These are phyloP conservation scores for Suhomyces wounanorum DNA, from an alignment of 1,139 yeast species.

Conservation along the genomic window DNA sequence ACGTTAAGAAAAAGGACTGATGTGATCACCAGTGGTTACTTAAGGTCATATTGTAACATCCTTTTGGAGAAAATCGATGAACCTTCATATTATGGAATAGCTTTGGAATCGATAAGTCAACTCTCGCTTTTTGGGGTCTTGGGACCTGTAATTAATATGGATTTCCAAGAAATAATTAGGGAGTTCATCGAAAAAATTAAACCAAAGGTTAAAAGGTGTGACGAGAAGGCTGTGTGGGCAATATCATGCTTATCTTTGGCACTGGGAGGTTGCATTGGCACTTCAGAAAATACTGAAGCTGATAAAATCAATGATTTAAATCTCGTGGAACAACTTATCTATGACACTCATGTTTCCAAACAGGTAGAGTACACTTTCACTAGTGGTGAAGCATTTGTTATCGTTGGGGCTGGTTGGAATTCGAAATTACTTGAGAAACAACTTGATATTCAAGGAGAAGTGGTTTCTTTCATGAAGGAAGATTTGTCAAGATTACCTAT, in stretches of 20 bases:
- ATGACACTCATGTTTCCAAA: conserved; percentile 63
- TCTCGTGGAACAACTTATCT: conserved; percentile 47
- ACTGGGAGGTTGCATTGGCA: conserved; percentile 16
- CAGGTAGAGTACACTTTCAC: conserved; percentile 75
- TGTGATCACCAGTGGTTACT: conserved; percentile 21
- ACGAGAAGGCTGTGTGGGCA: conserved; percentile 61
- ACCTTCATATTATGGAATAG: conserved; percentile 26
- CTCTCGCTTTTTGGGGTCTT: conserved; percentile 62
- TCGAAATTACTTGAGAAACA: conserved; percentile 56
- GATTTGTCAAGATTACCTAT: conserved; percentile 28
- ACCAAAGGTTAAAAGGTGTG: conserved; percentile 53
- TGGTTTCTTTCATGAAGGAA: conserved; percentile 21
- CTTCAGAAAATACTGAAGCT: not conserved
- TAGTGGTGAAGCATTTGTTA: conserved; percentile 80
- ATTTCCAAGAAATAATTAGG: conserved; percentile 18
- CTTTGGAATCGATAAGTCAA: conserved; percentile 55
- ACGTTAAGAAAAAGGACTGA: conserved; percentile 38
- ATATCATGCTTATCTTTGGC: conserved; percentile 58
- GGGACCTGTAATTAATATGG: conserved; percentile 23
- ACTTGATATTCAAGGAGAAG: conserved; percentile 50
- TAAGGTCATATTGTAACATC: conserved; percentile 18
- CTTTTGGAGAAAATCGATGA: conserved; percentile 24
- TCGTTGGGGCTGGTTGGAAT: conserved; percentile 76
- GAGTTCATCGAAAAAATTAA: conserved; percentile 35
- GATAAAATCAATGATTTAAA: conserved; percentile 23